Percentiles rank a stretch among this genome's conserved stretches.
Conservation (phyloP, 2,329 filamentous ascomycete species). For the Cyclaneusma minus region DNA sequence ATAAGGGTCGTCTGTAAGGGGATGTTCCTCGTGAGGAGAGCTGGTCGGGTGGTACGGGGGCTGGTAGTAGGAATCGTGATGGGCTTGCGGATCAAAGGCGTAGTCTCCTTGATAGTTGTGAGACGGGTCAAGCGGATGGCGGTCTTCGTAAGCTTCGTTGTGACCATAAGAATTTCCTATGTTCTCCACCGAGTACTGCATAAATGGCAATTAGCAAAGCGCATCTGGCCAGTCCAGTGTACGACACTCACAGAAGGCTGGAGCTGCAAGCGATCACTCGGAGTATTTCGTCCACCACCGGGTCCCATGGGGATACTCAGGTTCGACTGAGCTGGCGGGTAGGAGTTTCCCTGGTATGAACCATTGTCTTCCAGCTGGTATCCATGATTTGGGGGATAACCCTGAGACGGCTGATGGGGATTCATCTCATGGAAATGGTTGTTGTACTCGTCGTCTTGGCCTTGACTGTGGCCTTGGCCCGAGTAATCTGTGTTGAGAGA, state of each 20-base stretch:
- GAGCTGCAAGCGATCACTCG: slow-evolving; percentile 62
- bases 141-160: slow-evolving; percentile 42
- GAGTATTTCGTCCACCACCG: slow-evolving; percentile 36
- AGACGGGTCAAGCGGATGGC: slow-evolving; percentile 28
- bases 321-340: slow-evolving; percentile 22
- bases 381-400: slow-evolving; percentile 53
- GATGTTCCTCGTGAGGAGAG: slow-evolving; percentile 16
- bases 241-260: slow-evolving; percentile 61
- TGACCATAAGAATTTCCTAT: slow-evolving; percentile 47
- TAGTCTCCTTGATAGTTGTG: slow-evolving; percentile 48
- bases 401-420: slow-evolving; percentile 51
- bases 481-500: slow-evolving; percentile 2
- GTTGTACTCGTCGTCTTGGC: slow-evolving; percentile 43
- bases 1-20: slow-evolving; percentile 10
- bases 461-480: slow-evolving; percentile 8
- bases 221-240: slow-evolving; percentile 1
- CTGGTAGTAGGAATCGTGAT: slow-evolving; percentile 78
- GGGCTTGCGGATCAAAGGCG: slow-evolving; percentile 64
- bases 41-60: slow-evolving; percentile 62
- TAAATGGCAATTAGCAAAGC: background rate
- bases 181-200: slow-evolving; percentile 55
- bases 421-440: slow-evolving; percentile 45
- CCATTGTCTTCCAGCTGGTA: slow-evolving; percentile 69
- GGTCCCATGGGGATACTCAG: slow-evolving; percentile 57
- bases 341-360: slow-evolving; percentile 12